Conservation (phyloP, 2,329 filamentous ascomycete species). For the Sclerotinia borealis region DNA sequence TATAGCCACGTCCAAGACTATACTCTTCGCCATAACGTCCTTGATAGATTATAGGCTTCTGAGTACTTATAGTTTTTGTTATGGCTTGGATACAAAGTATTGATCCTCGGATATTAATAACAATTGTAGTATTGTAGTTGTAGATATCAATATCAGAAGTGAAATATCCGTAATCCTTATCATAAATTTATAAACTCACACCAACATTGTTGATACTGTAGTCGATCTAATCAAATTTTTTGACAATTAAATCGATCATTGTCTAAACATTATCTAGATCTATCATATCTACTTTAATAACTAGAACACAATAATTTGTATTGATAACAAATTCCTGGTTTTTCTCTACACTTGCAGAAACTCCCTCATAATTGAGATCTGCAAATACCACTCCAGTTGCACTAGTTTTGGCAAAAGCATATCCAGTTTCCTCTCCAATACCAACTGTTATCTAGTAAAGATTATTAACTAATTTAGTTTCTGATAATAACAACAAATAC, state of each 20-base stretch:
- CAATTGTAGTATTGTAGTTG: constrained; percentile 28
- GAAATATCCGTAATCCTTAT: neutral
- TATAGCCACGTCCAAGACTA: constrained; percentile 20
- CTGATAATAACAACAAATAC: no score
- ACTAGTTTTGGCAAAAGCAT: neutral
- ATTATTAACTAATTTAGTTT: no score
- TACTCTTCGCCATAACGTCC: constrained; percentile 15
- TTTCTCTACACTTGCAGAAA: constrained; percentile 22
- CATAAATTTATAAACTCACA: neutral
- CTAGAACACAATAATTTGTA: constrained; percentile 23
- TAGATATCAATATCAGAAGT: constrained; percentile 23
- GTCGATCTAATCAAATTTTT: constrained; percentile 44
- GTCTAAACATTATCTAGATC: constrained; percentile 21
- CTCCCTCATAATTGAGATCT: constrained; percentile 23
- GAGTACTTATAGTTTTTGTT: constrained; percentile 21
- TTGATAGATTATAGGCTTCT: constrained; percentile 27
- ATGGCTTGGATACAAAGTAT: constrained; percentile 18
- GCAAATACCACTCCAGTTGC: constrained; percentile 24
- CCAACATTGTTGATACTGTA: constrained; percentile 48
- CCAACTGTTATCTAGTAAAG: neutral
- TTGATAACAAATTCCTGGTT: constrained; percentile 26
- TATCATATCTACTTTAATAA: constrained; percentile 27
- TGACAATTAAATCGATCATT: constrained; percentile 34
- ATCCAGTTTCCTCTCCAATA: neutral
- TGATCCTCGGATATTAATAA: constrained; percentile 33